Evolutionary conservation across 2,329 filamentous ascomycete genomes (phyloP), one percentile per base, ranked within the genome.

Genomic region (Fusarium aywerte): DNA sequence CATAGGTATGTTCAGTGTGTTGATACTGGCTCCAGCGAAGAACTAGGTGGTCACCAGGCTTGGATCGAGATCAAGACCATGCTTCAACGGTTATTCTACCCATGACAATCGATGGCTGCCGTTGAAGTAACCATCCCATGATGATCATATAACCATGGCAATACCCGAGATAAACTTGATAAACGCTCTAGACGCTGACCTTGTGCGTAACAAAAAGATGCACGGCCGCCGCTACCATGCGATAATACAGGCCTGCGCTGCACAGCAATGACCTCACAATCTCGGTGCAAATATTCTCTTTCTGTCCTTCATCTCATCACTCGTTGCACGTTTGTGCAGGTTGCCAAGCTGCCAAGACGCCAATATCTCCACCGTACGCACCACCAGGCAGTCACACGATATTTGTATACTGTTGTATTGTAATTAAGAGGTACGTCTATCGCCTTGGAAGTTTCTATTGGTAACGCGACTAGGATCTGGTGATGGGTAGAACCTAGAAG

Each of bases 261-360:
- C 40, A 64, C 55, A 48, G 60, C 52, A 67, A 73, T 73, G 70
- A 73, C 68, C 68, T 73, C 68, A 67, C 61, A 67, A 58, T 39
- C 18, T 27, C 20, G 44, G 33, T 53, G 61, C 60, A 58, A 61
- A 58, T 54, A 58, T 58, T 63, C 48, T 65, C 49, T 51, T 62
- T 44, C 32, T 52, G 47, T 47, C 31, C 39, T 50, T 54, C 27
- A 6, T 33, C 51, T 48, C 33, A 51, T n/a, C 49, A 48, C 25
- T 35, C 25, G 21, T 54, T 50, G 43, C 60, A 55, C 49, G 56
- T 67, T 70, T 62, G 58, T 51, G 38, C 49, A 49, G 33, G 23
- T 23, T 39, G 65, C 59, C 62, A 69, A 61, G 55, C 35, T 47
- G 70, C 70, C 70, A 72, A 72, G 70, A 32, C 59, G 51, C 58